Conservation (phyloP, 768 basidiomycete species). For the Collybia sp. region DNA sequence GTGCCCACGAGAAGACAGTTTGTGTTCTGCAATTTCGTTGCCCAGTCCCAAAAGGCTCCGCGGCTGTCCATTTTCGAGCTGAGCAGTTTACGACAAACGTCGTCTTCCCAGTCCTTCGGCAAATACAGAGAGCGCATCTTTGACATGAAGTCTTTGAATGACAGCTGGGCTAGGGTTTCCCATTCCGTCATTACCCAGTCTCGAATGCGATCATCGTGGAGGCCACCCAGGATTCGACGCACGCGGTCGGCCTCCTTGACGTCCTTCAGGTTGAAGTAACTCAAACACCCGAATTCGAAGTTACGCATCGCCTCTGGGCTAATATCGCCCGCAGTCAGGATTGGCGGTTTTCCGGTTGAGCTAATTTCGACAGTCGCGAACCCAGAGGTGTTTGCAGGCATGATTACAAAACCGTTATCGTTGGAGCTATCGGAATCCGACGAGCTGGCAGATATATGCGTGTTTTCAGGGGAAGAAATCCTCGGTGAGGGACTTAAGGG, state of each 20-base stretch:
- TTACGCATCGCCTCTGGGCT: conserved; percentile 1
- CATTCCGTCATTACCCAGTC: conserved; percentile 8
- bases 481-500: too few relatives aligned
- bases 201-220: conserved; percentile 2
- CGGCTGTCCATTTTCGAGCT: neutral
- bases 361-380: too few relatives aligned
- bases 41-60: conserved; percentile 12
- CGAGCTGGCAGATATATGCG: too few relatives aligned
- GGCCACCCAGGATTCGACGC: neutral
- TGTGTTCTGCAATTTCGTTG: conserved; percentile 1
- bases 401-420: too few relatives aligned
- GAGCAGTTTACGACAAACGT: conserved; percentile 3
- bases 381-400: too few relatives aligned
- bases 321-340: conserved; percentile 5
- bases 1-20: conserved; percentile 12
- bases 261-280: conserved; percentile 2
- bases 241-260: conserved; percentile 1
- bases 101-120: conserved; percentile 10
- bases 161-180: conserved; percentile 1
- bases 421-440: too few relatives aligned
- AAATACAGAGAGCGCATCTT: conserved; percentile 8
- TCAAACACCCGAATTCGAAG: neutral
- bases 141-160: conserved; percentile 10
- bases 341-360: conserved; percentile 6
- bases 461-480: too few relatives aligned